These are phyloP conservation scores for Trichoderma citrinoviride DNA, from an alignment of 2,329 filamentous ascomycete genomes.

Conservation along the genomic window DNA sequence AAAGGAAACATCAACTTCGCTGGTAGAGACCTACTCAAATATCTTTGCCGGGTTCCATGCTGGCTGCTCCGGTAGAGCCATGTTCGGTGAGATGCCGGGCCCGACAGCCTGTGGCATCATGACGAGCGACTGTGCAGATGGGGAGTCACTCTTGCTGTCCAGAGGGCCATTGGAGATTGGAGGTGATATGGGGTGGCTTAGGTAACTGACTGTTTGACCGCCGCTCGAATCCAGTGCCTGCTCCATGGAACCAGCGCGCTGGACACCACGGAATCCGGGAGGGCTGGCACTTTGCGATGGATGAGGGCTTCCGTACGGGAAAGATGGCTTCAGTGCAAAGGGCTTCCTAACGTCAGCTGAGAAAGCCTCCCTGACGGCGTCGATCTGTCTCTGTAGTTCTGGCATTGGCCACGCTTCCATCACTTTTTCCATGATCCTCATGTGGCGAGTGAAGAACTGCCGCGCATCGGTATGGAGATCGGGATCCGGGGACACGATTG, in stretches of 20 bases:
- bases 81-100: constrained; percentile 50
- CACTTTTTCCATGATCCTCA: constrained; percentile 87
- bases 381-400: constrained; percentile 85
- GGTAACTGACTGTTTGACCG: constrained; percentile 64
- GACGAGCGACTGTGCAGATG: constrained; percentile 66
- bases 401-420: constrained; percentile 81
- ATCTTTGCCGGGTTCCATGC: constrained; percentile 84
- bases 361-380: constrained; percentile 85
- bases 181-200: constrained; percentile 71
- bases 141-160: constrained; percentile 75
- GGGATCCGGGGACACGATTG: constrained; percentile 88
- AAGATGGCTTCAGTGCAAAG: constrained; percentile 84
- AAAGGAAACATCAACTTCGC: background rate
- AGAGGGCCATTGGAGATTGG: constrained; percentile 71
- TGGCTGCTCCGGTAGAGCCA: constrained; percentile 61
- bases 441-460: constrained; percentile 87
- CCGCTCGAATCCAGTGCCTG: constrained; percentile 53
- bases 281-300: constrained; percentile 63
- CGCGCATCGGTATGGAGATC: constrained; percentile 81
- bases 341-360: constrained; percentile 80
- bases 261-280: constrained; percentile 47
- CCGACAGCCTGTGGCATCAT: constrained; percentile 64
- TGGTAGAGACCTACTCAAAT: constrained; percentile 69
- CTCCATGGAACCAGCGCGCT: constrained; percentile 50
- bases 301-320: constrained; percentile 80